These are phyloP conservation scores for Yamadazyma takamatsuzukensis DNA, from an alignment of 805 yeast genomes.

Conservation along the genomic window DNA sequence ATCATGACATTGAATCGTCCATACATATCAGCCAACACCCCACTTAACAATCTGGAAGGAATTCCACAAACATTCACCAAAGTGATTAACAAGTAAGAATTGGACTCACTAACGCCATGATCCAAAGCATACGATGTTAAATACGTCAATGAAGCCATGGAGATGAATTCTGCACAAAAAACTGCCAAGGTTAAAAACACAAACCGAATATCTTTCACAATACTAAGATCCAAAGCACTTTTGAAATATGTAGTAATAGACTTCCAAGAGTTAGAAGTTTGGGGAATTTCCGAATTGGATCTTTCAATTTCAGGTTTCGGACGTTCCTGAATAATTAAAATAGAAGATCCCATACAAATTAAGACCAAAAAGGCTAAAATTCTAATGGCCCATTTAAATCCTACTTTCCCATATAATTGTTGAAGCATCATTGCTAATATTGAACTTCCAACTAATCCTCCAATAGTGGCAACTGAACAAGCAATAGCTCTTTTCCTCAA, in stretches of 20 bases:
- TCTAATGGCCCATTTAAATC: constrained; percentile 28
- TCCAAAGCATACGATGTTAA: constrained; percentile 25
- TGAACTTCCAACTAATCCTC: constrained; percentile 29
- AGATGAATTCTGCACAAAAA: constrained; percentile 43
- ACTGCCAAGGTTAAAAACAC: constrained; percentile 22
- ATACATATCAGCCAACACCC: constrained; percentile 23
- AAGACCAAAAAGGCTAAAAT: constrained; percentile 20
- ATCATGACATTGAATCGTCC: constrained; percentile 27
- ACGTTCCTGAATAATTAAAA: constrained; percentile 19
- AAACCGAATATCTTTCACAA: constrained; percentile 20
- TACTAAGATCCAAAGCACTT: constrained; percentile 19
- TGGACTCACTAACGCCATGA: constrained; percentile 16
- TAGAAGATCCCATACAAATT: constrained; percentile 16
- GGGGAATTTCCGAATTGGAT: not conserved
- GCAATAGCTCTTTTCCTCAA: constrained; percentile 22
- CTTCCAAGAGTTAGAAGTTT: not conserved
- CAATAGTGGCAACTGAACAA: constrained; percentile 25
- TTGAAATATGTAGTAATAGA: constrained; percentile 21
- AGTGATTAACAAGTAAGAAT: constrained; percentile 21
- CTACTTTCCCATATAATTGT: constrained; percentile 20
- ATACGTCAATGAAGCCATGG: constrained; percentile 37
- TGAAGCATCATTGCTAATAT: constrained; percentile 24
- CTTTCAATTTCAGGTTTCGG: not conserved
- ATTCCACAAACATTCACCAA: constrained; percentile 26
- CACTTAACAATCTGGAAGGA: constrained; percentile 24